Conservation (phyloP, 1,284 basidiomycete genomes). For the Ganoderma boninense region DNA sequence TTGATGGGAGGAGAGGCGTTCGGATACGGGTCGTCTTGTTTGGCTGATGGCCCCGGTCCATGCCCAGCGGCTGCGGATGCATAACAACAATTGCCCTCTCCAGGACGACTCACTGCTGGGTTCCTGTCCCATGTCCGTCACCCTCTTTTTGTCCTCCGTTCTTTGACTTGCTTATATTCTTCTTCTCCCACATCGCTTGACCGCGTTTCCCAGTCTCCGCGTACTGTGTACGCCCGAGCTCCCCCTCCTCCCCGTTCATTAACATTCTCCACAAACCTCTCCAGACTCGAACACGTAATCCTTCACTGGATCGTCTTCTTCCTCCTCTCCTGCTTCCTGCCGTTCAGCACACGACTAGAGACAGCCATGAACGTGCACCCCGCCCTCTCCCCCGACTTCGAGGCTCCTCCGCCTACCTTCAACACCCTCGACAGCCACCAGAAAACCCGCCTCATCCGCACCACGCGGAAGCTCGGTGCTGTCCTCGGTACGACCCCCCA, state of each 20-base stretch:
- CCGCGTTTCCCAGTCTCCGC: slow-evolving; percentile 8
- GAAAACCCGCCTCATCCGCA: slow-evolving; percentile 62
- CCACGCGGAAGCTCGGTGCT: slow-evolving; percentile 64
- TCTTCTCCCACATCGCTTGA: slow-evolving; percentile 3
- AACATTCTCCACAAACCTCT: not conserved
- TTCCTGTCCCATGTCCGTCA: slow-evolving; percentile 13
- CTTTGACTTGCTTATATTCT: slow-evolving; percentile 8
- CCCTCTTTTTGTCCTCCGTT: slow-evolving; percentile 16
- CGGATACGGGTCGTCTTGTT: slow-evolving; percentile 13
- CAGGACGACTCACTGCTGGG: slow-evolving; percentile 10
- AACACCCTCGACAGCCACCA: slow-evolving; percentile 58
- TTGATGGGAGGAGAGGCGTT: slow-evolving; percentile 9
- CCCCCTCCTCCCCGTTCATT: not conserved
- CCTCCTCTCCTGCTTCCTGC: not conserved
- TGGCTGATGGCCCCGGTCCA: not conserved
- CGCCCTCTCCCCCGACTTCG: not conserved
- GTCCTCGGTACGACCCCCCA: slow-evolving; percentile 65
- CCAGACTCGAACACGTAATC: not conserved
- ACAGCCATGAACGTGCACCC: not conserved
- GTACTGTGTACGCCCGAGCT: slow-evolving; percentile 19
- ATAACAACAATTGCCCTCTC: slow-evolving; percentile 20
- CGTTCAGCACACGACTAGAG: not conserved
- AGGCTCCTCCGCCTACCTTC: slow-evolving; percentile 48
- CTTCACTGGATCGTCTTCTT: not conserved
- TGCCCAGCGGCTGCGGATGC: no score